Percentiles rank a stretch among this genome's conserved stretches.
phyloP scores from a whole-genome alignment of 2,329 filamentous ascomycete species.

The Nigrograna mackinnonii region DNA sequence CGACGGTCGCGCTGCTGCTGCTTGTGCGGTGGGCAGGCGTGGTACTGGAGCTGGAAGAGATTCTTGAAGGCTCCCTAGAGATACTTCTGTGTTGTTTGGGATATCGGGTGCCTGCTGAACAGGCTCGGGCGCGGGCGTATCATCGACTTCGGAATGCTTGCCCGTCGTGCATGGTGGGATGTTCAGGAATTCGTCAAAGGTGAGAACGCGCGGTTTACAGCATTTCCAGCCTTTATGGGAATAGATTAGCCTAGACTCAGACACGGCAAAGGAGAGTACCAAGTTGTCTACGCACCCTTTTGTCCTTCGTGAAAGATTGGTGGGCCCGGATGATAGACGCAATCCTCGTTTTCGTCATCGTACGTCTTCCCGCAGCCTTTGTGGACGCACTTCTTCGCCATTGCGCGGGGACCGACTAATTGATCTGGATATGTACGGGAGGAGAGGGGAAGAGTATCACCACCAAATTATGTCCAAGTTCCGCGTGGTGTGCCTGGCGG shows the following conservation, averaged over 20 bases:
- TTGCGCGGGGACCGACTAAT: slow-evolving; percentile 34
- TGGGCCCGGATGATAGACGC: slow-evolving; percentile 89
- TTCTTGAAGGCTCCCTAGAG: slow-evolving; percentile 32
- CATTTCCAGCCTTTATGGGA: slow-evolving; percentile 84
- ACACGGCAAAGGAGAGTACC: slow-evolving; percentile 4
- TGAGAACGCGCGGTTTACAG: slow-evolving; percentile 95
- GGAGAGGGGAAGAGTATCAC: background rate
- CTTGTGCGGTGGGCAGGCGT: slow-evolving; percentile 33
- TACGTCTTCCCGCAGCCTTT: slow-evolving; percentile 93
- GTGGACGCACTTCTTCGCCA: slow-evolving; percentile 90
- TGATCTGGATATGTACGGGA: background rate
- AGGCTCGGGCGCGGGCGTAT: slow-evolving; percentile 58
- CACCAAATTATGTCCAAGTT: no score
- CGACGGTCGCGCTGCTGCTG: slow-evolving; percentile 22
- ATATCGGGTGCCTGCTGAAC: slow-evolving; percentile 52
- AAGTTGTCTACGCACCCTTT: slow-evolving; percentile 82
- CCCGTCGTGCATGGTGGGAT: slow-evolving; percentile 93
- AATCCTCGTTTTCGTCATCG: slow-evolving; percentile 79
- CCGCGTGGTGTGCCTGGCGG: no score
- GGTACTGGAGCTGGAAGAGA: slow-evolving; percentile 35
- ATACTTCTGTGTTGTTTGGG: slow-evolving; percentile 37
- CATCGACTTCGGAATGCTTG: slow-evolving; percentile 87
- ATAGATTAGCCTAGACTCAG: slow-evolving; percentile 2
- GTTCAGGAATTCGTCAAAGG: slow-evolving; percentile 95
- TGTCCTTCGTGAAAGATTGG: slow-evolving; percentile 95